Evolutionary conservation across 2,329 filamentous ascomycete genomes (phyloP), one percentile per base, ranked within the genome.

Genomic region (Colletotrichum sp.): DNA sequence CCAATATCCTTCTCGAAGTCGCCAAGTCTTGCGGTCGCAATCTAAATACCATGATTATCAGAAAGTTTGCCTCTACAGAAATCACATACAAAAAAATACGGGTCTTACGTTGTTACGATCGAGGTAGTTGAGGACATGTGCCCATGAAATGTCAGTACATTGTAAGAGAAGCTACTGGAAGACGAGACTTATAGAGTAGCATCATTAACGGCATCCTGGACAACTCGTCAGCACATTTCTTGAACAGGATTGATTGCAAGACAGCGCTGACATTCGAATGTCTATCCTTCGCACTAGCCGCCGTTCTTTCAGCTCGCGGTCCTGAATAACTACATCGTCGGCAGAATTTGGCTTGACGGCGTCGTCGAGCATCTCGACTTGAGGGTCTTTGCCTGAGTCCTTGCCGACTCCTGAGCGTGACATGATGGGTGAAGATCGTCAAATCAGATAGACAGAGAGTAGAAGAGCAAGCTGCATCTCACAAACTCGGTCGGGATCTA

Each of bases 1-100:
- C 59, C 68, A 36, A 71, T 71, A 13, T 71, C 68, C 10, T 64
- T 71, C 49, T 71, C 68, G 13, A 71, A 71, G 59, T 71, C 21
- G 8, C 68, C 68, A 8, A 71, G 36, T 52, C 68, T 36, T 10
- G 68, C 68, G 1, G 68, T 62, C 5, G 68, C 68, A 49, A 68
- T 68, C 44, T 68, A 21, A 1, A 3, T 32, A 4, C 3, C 13
- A 34, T 62, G 24, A 9, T 34, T 18, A 12, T 30, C 36, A 18
- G 28, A 13, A 3, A 1, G 10, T 52, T 21, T 1, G 44, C 6
- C 6, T 2, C 10, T 21, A 21, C 6, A 21, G 2, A 13, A 8
- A 4, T 12, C 10, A 21, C 12, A 7, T 21, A 21, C 3, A 36
- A 55, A 24, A 4, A 2, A 15, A 34, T 24, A 5, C 2, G 0